Evolutionary conservation across 2,329 filamentous ascomycete genomes (phyloP), one percentile per base, ranked within the genome.

Genomic region (Sclerotinia spermophila): DNA sequence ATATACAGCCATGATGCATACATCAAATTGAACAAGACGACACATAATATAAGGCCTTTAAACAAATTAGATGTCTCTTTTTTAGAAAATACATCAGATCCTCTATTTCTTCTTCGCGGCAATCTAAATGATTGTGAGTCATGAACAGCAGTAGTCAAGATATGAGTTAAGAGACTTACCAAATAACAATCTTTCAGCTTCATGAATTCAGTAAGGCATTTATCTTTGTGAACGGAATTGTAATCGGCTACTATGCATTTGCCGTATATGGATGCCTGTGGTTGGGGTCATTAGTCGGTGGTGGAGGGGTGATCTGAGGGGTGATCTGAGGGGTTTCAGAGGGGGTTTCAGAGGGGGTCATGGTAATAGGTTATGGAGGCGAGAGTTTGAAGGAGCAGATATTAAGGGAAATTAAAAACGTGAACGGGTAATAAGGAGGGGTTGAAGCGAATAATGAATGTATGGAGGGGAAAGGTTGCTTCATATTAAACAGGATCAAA

Each of bases 171-270:
- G 15, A 38, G 30, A 55, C 86, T 77, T 84, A 97, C 94, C 78
- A 96, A 78, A 79, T 93, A 97, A 79, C 95, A 98, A 75, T 97
- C 86, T 80, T 97, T 97, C 64, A 98, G 81, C 74, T 83, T 89
- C 81, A 96, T 84, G 76, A 99, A 98, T 78, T 97, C 94, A 71
- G 88, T 89, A 6, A 86, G 85, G 78, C 96, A 99, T 84, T 96
- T 96, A 79, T 97, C 93, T 79, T 97, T 97, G 76, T 94, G 87
- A 4, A 97, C 88, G 5, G 93, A 88, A 79, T 95, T 95, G 82
- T 97, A 98, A 79, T 98, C 95, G 53, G 89, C 88, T 66, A 95
- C 87, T 74, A 99, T 90, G 80, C 96, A 99, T 84, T 94, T 94
- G 75, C 95, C 96, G 78, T 98, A 99, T 19, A 87, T 84, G 3